Percentiles rank a stretch among this genome's conserved stretches.
Conservation (phyloP, 2,329 filamentous ascomycete genomes). For the Fusarium sp. region DNA sequence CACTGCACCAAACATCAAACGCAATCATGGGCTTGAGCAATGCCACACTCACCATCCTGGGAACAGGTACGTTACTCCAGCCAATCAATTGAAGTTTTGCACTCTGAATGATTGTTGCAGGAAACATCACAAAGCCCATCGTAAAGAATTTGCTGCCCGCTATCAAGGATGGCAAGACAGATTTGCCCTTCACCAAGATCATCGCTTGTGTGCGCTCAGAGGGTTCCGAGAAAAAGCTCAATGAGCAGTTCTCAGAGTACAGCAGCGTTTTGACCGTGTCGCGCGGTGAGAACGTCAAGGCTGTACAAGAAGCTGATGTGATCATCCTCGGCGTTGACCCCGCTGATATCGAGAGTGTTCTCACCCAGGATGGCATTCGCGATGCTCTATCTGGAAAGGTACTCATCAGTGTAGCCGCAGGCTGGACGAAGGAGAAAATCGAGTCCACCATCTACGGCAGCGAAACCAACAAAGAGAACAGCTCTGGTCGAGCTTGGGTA, state of each 20-base stretch:
- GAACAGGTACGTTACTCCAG: conserved; percentile 27
- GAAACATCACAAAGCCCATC: conserved; percentile 49
- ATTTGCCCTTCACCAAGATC: conserved; percentile 41
- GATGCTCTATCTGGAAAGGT: conserved; percentile 58
- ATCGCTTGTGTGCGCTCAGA: conserved; percentile 48
- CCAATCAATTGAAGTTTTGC: neutral
- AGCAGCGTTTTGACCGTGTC: conserved; percentile 39
- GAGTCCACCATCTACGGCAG: conserved; percentile 51
- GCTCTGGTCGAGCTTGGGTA: conserved; percentile 36
- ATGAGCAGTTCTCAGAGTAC: conserved; percentile 33
- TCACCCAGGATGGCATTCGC: conserved; percentile 51
- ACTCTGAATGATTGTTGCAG: conserved; percentile 13
- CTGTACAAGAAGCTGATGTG: conserved; percentile 52
- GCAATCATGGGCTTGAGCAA: conserved; percentile 32
- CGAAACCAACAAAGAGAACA: conserved; percentile 27
- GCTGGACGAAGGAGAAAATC: conserved; percentile 57
- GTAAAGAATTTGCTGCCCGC: conserved; percentile 40
- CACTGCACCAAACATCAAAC: neutral
- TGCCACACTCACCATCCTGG: conserved; percentile 42
- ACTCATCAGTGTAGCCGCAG: conserved; percentile 63
- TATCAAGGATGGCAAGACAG: conserved; percentile 2
- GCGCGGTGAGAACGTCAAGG: conserved; percentile 50
- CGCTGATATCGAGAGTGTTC: conserved; percentile 52
- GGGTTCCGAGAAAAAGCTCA: conserved; percentile 38
- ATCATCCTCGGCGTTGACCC: conserved; percentile 61